Base-by-base conservation (phyloP, 805 yeast species). In the Candida mattraensis region DNA sequence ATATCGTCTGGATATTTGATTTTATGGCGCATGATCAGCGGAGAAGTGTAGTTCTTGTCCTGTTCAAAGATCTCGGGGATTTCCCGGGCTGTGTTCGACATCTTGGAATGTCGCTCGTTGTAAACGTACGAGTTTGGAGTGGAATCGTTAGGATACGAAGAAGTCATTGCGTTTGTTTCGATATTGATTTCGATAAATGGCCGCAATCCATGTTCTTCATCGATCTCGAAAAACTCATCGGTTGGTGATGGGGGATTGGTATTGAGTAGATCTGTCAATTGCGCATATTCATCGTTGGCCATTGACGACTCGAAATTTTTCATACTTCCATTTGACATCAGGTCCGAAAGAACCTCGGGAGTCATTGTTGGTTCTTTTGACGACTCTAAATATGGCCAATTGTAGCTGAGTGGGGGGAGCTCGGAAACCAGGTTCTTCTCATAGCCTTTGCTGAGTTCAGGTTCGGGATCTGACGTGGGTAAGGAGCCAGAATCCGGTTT, bases 11-110 rank as follows among this genome's bases (percentile, higher is more conserved):
- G 51, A 56, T 28, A 73, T 58, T 66, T 74, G 58, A 76, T 75
- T 11, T 76, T 60, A 51, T 78, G 80, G 42, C 81, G 70, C 38
- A 78, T 64, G 9, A 73, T 65, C 39, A 78, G 53, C 5, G 85
- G 85, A 3, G 80, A 70, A 3, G 78, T 70, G 52, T 77, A 79
- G 31, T 68, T 74, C 8, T 61, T 48, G 22, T 58, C 58, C 35
- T 54, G 54, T 34, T 63, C 60, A 51, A 69, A 28, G 60, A 68
- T 56, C 54, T 53, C 24, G 57, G 80, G 56, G 51, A 66, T 32
- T 60, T 47, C 35, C 64, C 71, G 48, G 56, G 74, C 54, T 5
- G 75, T 70, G 50, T 75, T 78, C 5, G 76, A 73, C 49, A 75
- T 63, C 64, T 66, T 65, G 30, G 72, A 58, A 51, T 75, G 76